Evolutionary conservation across 2,329 filamentous ascomycete genomes (phyloP).

Genomic region (Stachybotrys chartarum): DNA sequence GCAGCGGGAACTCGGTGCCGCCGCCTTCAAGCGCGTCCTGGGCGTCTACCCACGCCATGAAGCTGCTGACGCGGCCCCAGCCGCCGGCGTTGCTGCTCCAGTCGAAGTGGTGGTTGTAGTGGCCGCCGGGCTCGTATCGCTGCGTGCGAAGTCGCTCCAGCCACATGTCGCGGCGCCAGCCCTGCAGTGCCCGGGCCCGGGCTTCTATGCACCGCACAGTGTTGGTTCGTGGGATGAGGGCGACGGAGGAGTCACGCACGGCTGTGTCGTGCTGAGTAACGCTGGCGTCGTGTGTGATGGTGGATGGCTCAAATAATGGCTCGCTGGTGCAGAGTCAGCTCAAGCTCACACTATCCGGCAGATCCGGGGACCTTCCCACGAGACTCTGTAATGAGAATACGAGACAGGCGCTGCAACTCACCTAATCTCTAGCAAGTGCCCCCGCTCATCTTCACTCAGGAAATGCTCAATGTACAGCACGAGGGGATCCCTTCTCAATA

Average conservation of each 20-base stretch:
- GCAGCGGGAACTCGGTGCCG: slow-evolving; percentile 42
- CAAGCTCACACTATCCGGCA: background rate
- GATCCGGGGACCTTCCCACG: background rate
- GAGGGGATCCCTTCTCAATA: slow-evolving; percentile 41
- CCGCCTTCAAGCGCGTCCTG: slow-evolving; percentile 33
- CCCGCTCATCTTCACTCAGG: slow-evolving; percentile 34
- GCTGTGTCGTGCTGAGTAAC: slow-evolving; percentile 30
- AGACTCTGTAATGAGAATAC: background rate
- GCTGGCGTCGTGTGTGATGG: slow-evolving; percentile 40
- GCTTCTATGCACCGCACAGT: slow-evolving; percentile 38
- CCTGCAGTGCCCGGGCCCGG: slow-evolving; percentile 40
- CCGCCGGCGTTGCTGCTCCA: slow-evolving; percentile 37
- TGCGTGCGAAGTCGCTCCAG: slow-evolving; percentile 46
- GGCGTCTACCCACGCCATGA: slow-evolving; percentile 45
- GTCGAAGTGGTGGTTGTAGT: slow-evolving; percentile 49
- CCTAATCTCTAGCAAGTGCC: slow-evolving; percentile 44
- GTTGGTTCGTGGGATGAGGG: slow-evolving; percentile 39
- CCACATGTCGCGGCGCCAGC: slow-evolving; percentile 46
- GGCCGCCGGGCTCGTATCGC: slow-evolving; percentile 37
- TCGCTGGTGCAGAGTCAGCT: slow-evolving; percentile 21
- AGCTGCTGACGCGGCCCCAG: slow-evolving; percentile 44
- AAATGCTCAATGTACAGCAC: slow-evolving; percentile 49
- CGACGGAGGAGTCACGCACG: slow-evolving; percentile 45
- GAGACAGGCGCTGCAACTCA: slow-evolving; percentile 14
- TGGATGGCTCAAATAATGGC: slow-evolving; percentile 42